Conservation (phyloP, 1,139 yeast species). For the Pneumocystis wakefieldiae region DNA sequence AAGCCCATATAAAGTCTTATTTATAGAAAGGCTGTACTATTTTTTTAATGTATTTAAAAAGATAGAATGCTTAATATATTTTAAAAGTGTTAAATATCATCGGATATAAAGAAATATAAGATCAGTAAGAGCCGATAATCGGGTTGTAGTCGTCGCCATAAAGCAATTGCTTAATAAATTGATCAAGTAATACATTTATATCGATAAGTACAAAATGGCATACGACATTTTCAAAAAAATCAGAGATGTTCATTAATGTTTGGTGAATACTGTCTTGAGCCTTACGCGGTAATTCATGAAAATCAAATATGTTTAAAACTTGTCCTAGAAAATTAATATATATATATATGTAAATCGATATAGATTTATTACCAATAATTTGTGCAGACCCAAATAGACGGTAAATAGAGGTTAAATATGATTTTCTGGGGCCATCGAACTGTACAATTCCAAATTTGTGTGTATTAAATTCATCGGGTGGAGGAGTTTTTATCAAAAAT, state of each 20-base stretch:
- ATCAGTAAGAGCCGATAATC: neutral
- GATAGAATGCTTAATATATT: neutral
- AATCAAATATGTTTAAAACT: neutral
- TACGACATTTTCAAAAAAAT: neutral
- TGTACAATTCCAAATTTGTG: neutral
- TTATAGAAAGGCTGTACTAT: too few relatives aligned
- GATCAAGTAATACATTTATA: neutral
- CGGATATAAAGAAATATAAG: neutral
- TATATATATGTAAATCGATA: neutral
- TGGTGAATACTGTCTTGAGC: neutral
- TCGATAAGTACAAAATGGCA: conserved; percentile 1
- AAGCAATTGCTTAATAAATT: neutral
- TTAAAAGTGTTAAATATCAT: neutral
- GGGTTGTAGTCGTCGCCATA: neutral
- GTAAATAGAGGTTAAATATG: neutral
- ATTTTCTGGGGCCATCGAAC: neutral
- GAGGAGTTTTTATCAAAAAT: neutral
- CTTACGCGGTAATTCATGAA: neutral
- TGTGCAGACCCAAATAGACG: neutral
- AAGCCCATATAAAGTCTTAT: too few relatives aligned
- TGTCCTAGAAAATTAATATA: neutral
- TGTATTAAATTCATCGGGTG: neutral
- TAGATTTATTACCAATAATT: neutral
- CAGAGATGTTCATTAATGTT: neutral
- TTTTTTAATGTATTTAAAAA: too few relatives aligned